Evolutionary conservation across 345 rosid genomes (phyloP), one percentile per base, ranked within the genome.

Genomic region (Populus davidiana): DNA sequence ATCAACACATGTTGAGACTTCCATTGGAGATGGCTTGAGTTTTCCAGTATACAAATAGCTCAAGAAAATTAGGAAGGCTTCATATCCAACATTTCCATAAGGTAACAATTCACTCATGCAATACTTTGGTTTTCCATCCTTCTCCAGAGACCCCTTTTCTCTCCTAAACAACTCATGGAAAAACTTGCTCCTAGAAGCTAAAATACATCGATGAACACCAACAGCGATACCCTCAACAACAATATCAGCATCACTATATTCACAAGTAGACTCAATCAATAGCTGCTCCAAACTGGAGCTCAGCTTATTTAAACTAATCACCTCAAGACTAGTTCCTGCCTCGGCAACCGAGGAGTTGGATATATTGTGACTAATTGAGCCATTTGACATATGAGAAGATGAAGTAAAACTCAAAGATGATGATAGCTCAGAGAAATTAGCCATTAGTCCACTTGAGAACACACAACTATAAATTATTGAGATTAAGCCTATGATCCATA

Each of bases 171-270:
- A 47, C 0, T 96, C 91, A 72, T 79, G 68, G 73, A 96, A 93
- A 82, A 96, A 93, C 81, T 81, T 86, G 73, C 98, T 96, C 84
- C 99, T 91, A 13, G 93, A 89, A 39, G 94, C 94, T 81, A 96
- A 81, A 75, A 96, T 82, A 75, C 98, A 96, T 74, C 97, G 82
- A 79, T 93, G 98, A 76, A 92, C 88, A 72, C 96, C 88, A 77
- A 96, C 92, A 12, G 89, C 29, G 43, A 39, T 80, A 6, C 76
- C 89, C 78, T 91, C 93, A 33, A 96, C 85, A 14, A 88, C 72
- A 72, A 96, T 85, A 65, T 89, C 91, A 76, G 99, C 94, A 89
- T 93, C 99, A 39, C 86, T 92, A n/a, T 88, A 96, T 82, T 83
- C 91, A 44, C 81, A 84, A 71, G 80, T 78, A 61, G 80, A 35